A percentile compares a stretch with the other conserved stretches of the same genome.
Conservation (phyloP, 2,329 filamentous ascomycete species). For the Cladosporium halotolerans region DNA sequence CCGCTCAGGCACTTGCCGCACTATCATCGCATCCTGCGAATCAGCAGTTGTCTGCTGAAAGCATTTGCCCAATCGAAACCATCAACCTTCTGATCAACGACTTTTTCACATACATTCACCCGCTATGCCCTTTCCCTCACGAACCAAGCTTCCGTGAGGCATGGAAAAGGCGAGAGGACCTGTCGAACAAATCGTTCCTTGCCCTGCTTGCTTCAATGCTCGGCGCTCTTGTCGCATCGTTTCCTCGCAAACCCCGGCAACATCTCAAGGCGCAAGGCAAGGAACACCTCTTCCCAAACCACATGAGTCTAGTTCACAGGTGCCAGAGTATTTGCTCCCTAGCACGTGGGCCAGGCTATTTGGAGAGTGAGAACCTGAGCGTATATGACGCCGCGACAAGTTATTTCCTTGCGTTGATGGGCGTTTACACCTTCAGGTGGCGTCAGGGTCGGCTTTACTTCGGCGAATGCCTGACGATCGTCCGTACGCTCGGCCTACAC, state of each 20-base stretch:
- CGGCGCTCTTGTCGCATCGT: conserved; percentile 65
- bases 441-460: conserved; percentile 64
- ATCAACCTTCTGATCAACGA: conserved; percentile 68
- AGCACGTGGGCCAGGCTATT: conserved; percentile 55
- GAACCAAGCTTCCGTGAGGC: conserved; percentile 69
- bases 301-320: conserved; percentile 62
- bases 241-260: conserved; percentile 63
- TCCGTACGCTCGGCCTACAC: conserved; percentile 61
- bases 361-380: conserved; percentile 49
- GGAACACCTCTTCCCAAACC: conserved; percentile 60
- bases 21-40: conserved; percentile 40
- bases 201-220: conserved; percentile 70
- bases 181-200: conserved; percentile 60
- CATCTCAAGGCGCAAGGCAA: conserved; percentile 63
- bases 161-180: conserved; percentile 61
- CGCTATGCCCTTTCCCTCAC: conserved; percentile 70
- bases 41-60: conserved; percentile 52
- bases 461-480: conserved; percentile 63
- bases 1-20: conserved; percentile 47
- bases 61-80: conserved; percentile 63
- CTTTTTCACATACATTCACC: conserved; percentile 78
- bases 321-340: conserved; percentile 64
- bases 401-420: conserved; percentile 65
- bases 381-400: conserved; percentile 64
- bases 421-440: conserved; percentile 63